Evolutionary conservation across 1,284 basidiomycete species (phyloP), one percentile per base, ranked within the genome.

Genomic region (Irpex sp.): DNA sequence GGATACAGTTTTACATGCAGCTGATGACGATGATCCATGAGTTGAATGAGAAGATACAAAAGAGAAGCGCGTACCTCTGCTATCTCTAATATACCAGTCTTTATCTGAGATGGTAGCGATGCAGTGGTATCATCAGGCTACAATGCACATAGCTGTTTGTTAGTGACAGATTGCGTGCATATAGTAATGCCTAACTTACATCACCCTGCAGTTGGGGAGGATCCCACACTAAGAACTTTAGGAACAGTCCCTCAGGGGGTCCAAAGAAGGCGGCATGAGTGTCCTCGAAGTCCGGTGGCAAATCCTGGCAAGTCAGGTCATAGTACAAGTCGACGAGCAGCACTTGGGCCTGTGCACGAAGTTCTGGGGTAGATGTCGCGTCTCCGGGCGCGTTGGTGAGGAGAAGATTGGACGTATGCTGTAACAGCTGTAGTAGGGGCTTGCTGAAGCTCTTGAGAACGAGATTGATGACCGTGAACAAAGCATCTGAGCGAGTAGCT

Each of bases 211-310:
- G 79, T 67, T 89, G 84, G 0, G 79, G 77, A 0, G 88, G 86
- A 68, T 93, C 85, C 92, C 93, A 97, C 5, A 81, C 78, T 67
- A 97, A 77, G 69, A 97, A 91, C 61, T 82, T 84, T 64, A 93
- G 84, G 71, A 97, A 90, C 77, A 87, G 87, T 1, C 94, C 93
- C 1, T 75, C 78, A 0, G 79, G 73, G 17, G 86, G 80, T 1
- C 81, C 87, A 75, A 96, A 96, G 74, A 95, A 96, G 64, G 90
- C 84, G 7, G 83, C 78, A 66, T 97, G 87, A 51, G 89, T 82
- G 72, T 99, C 97, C 73, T 99, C 97, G 70, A 99, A 90, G 67
- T 89, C 90, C 7, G 95, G 95, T 4, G 97, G 96, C 21, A 99
- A 80, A 76, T 99, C 97, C 69, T 99, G 97, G 67, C 92, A 94